These are phyloP conservation scores for Ascochyta koolunga DNA, from an alignment of 2,329 filamentous ascomycete genomes.

Conservation along the genomic window DNA sequence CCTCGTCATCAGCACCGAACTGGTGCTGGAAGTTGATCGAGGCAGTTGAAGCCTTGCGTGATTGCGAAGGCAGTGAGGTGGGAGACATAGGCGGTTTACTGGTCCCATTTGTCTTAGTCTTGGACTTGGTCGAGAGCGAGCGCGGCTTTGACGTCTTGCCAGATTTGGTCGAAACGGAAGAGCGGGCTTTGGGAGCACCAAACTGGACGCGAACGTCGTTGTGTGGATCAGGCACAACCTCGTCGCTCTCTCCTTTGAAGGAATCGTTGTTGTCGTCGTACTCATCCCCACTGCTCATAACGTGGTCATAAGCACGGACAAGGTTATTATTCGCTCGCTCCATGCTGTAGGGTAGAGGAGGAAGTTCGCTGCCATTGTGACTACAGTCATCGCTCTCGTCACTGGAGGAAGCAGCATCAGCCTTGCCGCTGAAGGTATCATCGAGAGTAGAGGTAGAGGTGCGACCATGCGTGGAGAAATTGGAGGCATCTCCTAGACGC, in stretches of 20 bases:
- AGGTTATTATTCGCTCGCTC: slow-evolving; percentile 27
- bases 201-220: slow-evolving; percentile 52
- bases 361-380: slow-evolving; percentile 61
- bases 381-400: slow-evolving; percentile 73
- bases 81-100: slow-evolving; percentile 58
- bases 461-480: slow-evolving; percentile 82
- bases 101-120: slow-evolving; percentile 51
- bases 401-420: slow-evolving; percentile 65
- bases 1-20: slow-evolving; percentile 76
- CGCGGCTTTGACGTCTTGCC: slow-evolving; percentile 49
- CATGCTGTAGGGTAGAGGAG: slow-evolving; percentile 45
- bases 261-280: slow-evolving; percentile 61
- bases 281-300: slow-evolving; percentile 66
- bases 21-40: slow-evolving; percentile 70
- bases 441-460: slow-evolving; percentile 93
- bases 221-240: slow-evolving; percentile 47
- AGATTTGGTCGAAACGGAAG: slow-evolving; percentile 48
- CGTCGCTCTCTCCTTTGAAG: slow-evolving; percentile 63
- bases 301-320: slow-evolving; percentile 55
- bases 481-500: slow-evolving; percentile 91
- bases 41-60: slow-evolving; percentile 76
- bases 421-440: slow-evolving; percentile 88
- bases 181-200: slow-evolving; percentile 43
- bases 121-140: slow-evolving; percentile 57
- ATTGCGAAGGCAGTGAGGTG: slow-evolving; percentile 68